Evolutionary conservation across 352 stramenopile genomes (phyloP), one percentile per base, ranked within the genome.

Genomic region (Phytophthora melonis): DNA sequence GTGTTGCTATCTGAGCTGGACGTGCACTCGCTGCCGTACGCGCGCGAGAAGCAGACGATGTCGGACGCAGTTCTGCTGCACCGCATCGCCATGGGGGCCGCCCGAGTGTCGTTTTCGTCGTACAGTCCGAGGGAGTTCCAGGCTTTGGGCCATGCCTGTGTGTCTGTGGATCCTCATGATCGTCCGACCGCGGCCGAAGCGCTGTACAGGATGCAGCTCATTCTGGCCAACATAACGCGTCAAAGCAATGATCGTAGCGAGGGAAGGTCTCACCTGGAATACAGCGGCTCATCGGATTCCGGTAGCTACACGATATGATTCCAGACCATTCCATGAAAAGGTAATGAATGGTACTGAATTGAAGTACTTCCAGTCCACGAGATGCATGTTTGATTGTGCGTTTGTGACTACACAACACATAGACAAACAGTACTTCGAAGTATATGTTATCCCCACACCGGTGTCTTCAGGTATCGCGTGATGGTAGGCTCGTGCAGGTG

Each of bases 1-100:
- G 62, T 61, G 18, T 9, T 68, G 50, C 36, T 68, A 50, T 68
- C 62, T 4, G 62, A 68, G 25, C 52, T 68, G 36, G 62, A 68
- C 34, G 50, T 68, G 6, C 62, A 62, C 36, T 23, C 62, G 18
- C n/a, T 62, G 36, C 62, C 62, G 14, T 68, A 68, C 27, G 23
- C 62, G 21, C 50, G 43, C 1, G 50, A 55, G 50, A 68, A 68
- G 14, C 53, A 53, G 34, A 36, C 36, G 4, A 62, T 68, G 50
- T 68, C 62, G 18, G 62, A 68, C n/a, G 36, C 62, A 14, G 62
- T 68, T 41, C 53, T 63, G 52, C 16, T 62, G 34, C 62, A 68
- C 11, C 62, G 60, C 50, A 45, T 68, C 36, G 50, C 32, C 16
- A 13, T 36, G 36, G 62, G 62, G 3, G 49, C 34, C 1, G 25